Conservation (phyloP, 345 rosid genomes). For the Boechera stricta region DNA sequence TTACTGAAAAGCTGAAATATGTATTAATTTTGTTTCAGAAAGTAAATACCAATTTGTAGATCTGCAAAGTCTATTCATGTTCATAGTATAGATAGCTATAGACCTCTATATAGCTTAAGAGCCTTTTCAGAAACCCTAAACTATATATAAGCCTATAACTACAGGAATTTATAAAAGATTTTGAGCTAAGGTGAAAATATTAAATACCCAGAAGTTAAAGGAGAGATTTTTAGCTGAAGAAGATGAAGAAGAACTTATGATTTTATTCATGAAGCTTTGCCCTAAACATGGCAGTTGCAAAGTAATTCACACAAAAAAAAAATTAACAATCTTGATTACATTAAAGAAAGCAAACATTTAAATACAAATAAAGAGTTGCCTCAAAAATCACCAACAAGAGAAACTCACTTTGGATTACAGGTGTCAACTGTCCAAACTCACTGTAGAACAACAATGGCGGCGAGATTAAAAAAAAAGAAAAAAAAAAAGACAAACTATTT, state of each 20-base stretch:
- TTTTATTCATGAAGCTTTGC: constrained; percentile 27
- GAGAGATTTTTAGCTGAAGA: background rate
- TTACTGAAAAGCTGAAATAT: background rate
- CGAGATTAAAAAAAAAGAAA: background rate
- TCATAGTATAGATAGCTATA: constrained; percentile 27
- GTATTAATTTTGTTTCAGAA: background rate
- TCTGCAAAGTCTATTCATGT: constrained; percentile 37
- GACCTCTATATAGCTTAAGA: constrained; percentile 33
- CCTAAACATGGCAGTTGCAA: constrained; percentile 35
- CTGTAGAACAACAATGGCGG: constrained; percentile 45
- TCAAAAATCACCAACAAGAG: constrained; percentile 45
- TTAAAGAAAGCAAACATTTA: constrained; percentile 22
- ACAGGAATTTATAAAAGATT: background rate
- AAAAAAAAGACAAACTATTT: too few relatives aligned
- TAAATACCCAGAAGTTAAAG: constrained; percentile 13
- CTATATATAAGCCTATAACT: constrained; percentile 9
- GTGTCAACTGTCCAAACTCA: constrained; percentile 48
- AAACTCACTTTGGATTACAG: constrained; percentile 48
- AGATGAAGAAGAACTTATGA: constrained; percentile 4
- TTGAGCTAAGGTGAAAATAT: constrained; percentile 9
- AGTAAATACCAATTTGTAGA: constrained; percentile 32
- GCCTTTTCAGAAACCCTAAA: constrained; percentile 48
- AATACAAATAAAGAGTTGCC: constrained; percentile 29
- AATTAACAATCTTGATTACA: constrained; percentile 1
- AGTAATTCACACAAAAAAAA: constrained; percentile 4